Evolutionary conservation across 371 early-diverging fungal genomes (phyloP).

Genomic region (Smittium mucronatum): DNA sequence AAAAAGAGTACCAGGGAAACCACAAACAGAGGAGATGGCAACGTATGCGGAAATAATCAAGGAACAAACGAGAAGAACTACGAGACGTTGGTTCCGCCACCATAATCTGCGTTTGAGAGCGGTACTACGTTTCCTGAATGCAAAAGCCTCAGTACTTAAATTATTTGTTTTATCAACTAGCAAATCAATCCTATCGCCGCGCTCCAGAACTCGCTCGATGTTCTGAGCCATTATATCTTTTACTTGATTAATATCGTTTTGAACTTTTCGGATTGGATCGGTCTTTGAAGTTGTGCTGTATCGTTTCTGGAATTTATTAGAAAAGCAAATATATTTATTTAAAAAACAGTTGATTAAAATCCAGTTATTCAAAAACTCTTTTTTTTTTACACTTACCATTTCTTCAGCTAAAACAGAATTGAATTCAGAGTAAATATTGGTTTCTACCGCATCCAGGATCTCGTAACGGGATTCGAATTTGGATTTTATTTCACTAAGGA

Average conservation of each 20-base stretch:
- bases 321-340: too few relatives aligned
- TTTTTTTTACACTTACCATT: too few relatives aligned
- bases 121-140: slow-evolving; percentile 78
- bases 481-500: slow-evolving; percentile 66
- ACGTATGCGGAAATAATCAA: slow-evolving; percentile 35
- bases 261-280: slow-evolving; percentile 68
- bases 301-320: slow-evolving; percentile 38
- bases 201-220: slow-evolving; percentile 80
- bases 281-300: slow-evolving; percentile 57
- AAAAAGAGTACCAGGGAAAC: too few relatives aligned
- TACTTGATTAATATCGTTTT: slow-evolving; percentile 82
- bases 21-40: background rate
- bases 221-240: slow-evolving; percentile 91
- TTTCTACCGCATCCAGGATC: background rate
- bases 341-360: slow-evolving; percentile 15
- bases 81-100: slow-evolving; percentile 84
- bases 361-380: too few relatives aligned
- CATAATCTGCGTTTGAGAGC: slow-evolving; percentile 76
- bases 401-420: too few relatives aligned
- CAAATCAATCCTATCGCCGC: slow-evolving; percentile 81
- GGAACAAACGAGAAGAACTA: slow-evolving; percentile 51
- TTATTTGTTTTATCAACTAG: slow-evolving; percentile 83
- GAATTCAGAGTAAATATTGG: too few relatives aligned
- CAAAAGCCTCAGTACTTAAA: slow-evolving; percentile 75
- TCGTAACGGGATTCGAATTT: slow-evolving; percentile 32